phyloP scores from a whole-genome alignment of 1,139 yeast genomes.

The Scheffersomyces segobiensis region DNA sequence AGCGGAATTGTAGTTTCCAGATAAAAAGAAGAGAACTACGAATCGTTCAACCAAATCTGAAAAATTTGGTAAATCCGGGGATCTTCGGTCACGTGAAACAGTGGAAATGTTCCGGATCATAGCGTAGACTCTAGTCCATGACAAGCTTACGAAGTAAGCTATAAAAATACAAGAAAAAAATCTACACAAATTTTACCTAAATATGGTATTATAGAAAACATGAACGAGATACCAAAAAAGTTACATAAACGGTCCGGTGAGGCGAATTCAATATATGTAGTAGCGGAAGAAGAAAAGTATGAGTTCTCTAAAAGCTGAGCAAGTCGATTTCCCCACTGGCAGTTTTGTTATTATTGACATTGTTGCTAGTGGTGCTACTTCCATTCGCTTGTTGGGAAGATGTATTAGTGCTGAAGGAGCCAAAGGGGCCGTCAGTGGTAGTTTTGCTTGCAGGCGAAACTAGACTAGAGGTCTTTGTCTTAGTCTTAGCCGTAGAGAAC shows the following conservation, averaged over 20 bases:
- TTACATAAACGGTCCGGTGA: neutral
- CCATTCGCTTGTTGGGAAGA: neutral
- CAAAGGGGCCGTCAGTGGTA: conserved; percentile 23
- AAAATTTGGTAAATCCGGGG: neutral
- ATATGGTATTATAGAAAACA: neutral
- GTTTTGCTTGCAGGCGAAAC: conserved; percentile 7
- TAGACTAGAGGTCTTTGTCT: conserved; percentile 18
- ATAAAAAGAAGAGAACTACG: neutral
- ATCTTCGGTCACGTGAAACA: neutral
- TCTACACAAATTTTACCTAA: neutral
- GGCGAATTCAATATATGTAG: neutral
- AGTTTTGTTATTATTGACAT: conserved; percentile 7
- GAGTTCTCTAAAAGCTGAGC: conserved; percentile 34
- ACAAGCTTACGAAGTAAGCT: neutral
- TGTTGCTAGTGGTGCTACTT: conserved; percentile 3
- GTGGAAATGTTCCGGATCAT: neutral
- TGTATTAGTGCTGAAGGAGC: conserved; percentile 19
- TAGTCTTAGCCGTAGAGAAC: conserved; percentile 69
- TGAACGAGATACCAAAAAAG: conserved; percentile 2
- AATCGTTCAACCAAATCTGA: neutral
- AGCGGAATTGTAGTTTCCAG: neutral
- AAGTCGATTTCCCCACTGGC: conserved; percentile 39
- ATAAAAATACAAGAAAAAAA: neutral
- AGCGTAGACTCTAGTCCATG: neutral
- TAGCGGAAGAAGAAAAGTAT: neutral